A percentile compares a stretch with the other conserved stretches of the same genome.
Conservation (phyloP, 2,329 filamentous ascomycete genomes). For the Arachnomyces sp. region DNA sequence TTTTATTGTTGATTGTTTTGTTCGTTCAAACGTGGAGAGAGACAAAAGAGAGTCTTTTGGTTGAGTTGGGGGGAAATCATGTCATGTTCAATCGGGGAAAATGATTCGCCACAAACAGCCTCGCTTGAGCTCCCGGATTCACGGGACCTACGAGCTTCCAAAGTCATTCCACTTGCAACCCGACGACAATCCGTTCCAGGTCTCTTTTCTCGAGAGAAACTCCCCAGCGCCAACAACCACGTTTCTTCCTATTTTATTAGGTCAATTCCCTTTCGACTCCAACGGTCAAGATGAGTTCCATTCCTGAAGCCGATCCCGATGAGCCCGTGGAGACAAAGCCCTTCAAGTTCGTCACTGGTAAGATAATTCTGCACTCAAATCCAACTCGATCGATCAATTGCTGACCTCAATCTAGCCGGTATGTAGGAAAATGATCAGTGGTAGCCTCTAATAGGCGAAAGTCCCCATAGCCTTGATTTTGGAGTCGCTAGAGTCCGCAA, state of each 20-base stretch:
- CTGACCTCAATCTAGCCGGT: slow-evolving; percentile 38
- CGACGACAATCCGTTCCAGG: no score
- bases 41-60: no score
- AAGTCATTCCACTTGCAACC: no score
- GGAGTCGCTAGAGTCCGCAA: not conserved
- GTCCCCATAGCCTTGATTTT: not conserved
- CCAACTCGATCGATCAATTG: slow-evolving; percentile 12
- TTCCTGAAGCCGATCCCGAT: slow-evolving; percentile 53
- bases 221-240: slow-evolving; percentile 12
- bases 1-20: not conserved
- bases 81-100: no score
- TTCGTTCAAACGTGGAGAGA: not conserved
- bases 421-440: slow-evolving; percentile 20
- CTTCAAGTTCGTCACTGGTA: slow-evolving; percentile 99
- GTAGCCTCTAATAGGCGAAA: not conserved
- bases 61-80: no score
- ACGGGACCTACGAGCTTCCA: no score
- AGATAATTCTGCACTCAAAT: slow-evolving; percentile 34
- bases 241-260: slow-evolving; percentile 1
- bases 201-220: no score
- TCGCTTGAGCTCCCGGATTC: no score
- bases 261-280: slow-evolving; percentile 25
- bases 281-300: slow-evolving; percentile 74
- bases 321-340: slow-evolving; percentile 90
- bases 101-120: no score